A percentile compares a stretch with the other conserved stretches of the same genome.
phyloP scores from a whole-genome alignment of 1,139 yeast genomes.

The Saccharomycopsis phalli region DNA sequence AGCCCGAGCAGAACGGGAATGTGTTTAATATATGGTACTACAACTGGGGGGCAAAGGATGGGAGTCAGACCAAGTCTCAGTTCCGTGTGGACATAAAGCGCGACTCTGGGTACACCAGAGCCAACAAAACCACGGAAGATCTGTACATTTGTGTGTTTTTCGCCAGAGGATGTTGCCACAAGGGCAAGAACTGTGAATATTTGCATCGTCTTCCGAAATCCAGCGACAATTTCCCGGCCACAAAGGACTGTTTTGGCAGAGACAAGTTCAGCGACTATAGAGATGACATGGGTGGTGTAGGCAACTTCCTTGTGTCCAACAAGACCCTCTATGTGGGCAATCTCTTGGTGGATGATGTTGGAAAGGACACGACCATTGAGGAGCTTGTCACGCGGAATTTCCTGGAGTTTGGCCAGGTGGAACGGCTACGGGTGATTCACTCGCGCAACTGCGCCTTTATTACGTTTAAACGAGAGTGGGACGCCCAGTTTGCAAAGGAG shows the following conservation, averaged over 20 bases:
- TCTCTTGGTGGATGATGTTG: slow-evolving; percentile 32
- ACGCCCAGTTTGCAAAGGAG: slow-evolving; percentile 91
- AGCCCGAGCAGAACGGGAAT: slow-evolving; percentile 74
- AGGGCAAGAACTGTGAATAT: slow-evolving; percentile 68
- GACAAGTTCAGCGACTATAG: slow-evolving; percentile 75
- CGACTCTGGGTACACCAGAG: slow-evolving; percentile 74
- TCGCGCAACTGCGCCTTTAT: slow-evolving; percentile 72
- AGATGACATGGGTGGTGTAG: slow-evolving; percentile 94
- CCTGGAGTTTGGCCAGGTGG: slow-evolving; percentile 72
- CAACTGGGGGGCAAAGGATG: slow-evolving; percentile 65
- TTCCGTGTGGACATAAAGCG: slow-evolving; percentile 47
- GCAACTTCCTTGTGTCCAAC: slow-evolving; percentile 64
- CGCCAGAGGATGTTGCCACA: slow-evolving; percentile 80
- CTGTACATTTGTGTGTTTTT: slow-evolving; percentile 68
- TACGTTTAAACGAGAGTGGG: slow-evolving; percentile 54
- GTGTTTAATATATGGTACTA: slow-evolving; percentile 83
- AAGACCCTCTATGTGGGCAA: slow-evolving; percentile 71
- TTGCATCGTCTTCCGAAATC: slow-evolving; percentile 65
- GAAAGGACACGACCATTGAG: slow-evolving; percentile 31
- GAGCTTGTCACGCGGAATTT: slow-evolving; percentile 44
- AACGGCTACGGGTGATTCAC: slow-evolving; percentile 51
- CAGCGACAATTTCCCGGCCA: slow-evolving; percentile 41
- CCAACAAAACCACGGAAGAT: slow-evolving; percentile 35
- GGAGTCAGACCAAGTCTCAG: slow-evolving; percentile 37
- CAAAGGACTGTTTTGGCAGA: slow-evolving; percentile 88